Conservation (phyloP, 441 rosid genomes). For the Pelargonium australe region DNA sequence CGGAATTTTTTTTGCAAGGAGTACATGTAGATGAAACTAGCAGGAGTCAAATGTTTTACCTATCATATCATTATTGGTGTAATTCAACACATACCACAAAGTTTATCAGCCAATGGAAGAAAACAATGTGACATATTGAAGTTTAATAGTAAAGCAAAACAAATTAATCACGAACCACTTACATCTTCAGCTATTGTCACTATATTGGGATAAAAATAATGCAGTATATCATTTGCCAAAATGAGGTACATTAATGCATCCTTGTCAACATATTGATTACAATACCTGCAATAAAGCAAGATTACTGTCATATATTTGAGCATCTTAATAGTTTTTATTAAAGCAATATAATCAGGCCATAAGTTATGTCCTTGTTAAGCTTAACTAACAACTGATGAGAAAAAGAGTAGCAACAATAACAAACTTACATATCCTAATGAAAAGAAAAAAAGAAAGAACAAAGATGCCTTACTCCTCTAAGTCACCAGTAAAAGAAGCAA, state of each 20-base stretch:
- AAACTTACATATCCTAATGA: neutral
- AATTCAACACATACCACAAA: neutral
- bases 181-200: conserved; percentile 97
- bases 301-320: conserved; percentile 4
- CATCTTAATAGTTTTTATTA: neutral
- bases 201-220: conserved; percentile 73
- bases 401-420: neutral
- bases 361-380: neutral
- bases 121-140: neutral
- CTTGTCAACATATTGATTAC: conserved; percentile 86
- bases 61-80: neutral
- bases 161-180: conserved; percentile 28
- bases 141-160: neutral
- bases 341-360: neutral
- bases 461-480: conserved; percentile 76
- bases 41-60: neutral
- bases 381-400: neutral
- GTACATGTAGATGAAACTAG: neutral
- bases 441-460: conserved; percentile 8
- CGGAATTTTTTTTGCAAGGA: neutral
- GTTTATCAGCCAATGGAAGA: neutral
- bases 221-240: conserved; percentile 89
- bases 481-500: conserved; percentile 72
- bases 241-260: conserved; percentile 87
- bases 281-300: conserved; percentile 55